Evolutionary conservation across 2,329 filamentous ascomycete genomes (phyloP), one percentile per base, ranked within the genome.

Genomic region (Xylaria digitata): DNA sequence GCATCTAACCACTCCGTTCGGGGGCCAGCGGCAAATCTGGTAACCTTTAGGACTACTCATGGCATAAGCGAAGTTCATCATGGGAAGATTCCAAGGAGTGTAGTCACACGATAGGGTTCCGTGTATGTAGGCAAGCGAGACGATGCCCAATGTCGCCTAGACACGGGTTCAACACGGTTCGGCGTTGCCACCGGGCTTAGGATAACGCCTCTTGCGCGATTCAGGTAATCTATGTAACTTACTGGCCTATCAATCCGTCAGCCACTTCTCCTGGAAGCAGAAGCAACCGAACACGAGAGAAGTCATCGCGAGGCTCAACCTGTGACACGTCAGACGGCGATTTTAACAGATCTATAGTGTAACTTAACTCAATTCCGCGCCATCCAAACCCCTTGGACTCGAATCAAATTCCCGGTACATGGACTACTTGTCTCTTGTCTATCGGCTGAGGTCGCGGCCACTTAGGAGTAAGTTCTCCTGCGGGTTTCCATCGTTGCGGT

Each of bases 41-140:
- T 21, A 21, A 26, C 9, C n/a, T 50, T 42, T 19, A 37, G 23
- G 50, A 23, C 32, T 46, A 59, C 63, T 56, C 49, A 61, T 45
- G 37, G 56, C 30, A 61, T 55, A 7, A 37, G 49, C 26, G 55
- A 52, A 13, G 21, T 53, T 34, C 43, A 50, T 57, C 30, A 52
- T 52, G 34, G 46, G 34, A 59, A 55, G 50, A 34, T 9, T 40
- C 32, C n/a, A 45, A 43, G 26, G 34, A 50, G 61, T 57, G 62
- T 50, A 61, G 63, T 64, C 55, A 70, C 65, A 63, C 64, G 48
- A 67, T 64, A 43, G 60, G 57, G 56, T 66, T 61, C 62, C 61
- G 60, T 59, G 50, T 63, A 70, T 68, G 68, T 70, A 65, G 68
- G 68, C 55, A 70, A 70, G 68, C 68, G 68, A 65, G 55, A 68